Percentiles rank a stretch among this genome's conserved stretches.
phyloP scores from a whole-genome alignment of 495 filamentous ascomycete species.

The Hypoxylon fragiforme region DNA sequence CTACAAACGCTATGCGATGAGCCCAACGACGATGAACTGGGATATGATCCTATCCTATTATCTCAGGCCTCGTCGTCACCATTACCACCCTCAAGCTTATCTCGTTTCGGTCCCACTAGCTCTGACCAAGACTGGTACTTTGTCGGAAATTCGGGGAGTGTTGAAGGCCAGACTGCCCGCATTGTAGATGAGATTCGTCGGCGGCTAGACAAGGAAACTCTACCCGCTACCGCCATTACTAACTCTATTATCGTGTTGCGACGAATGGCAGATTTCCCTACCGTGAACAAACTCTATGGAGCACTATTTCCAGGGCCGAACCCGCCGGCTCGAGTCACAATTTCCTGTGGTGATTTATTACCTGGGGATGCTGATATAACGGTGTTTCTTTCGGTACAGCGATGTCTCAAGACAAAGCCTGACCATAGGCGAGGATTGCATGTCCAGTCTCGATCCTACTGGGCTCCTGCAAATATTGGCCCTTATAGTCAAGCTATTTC shows the following conservation, averaged over 20 bases:
- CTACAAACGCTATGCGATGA: constrained; percentile 1
- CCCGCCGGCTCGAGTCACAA: constrained; percentile 80
- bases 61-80: neutral
- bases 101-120: neutral
- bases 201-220: constrained; percentile 29
- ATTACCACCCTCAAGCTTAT: neutral
- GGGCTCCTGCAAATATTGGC: constrained; percentile 97
- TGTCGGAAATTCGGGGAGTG: constrained; percentile 18
- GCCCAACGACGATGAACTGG: neutral
- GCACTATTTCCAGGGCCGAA: constrained; percentile 71
- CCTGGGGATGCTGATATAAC: constrained; percentile 61
- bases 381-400: constrained; percentile 46
- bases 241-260: constrained; percentile 77
- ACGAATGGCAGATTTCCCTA: constrained; percentile 74
- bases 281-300: constrained; percentile 74
- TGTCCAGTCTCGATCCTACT: constrained; percentile 92
- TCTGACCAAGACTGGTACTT: constrained; percentile 32
- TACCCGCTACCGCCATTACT: constrained; percentile 61
- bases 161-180: constrained; percentile 41
- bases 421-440: constrained; percentile 66
- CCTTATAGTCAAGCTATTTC: constrained; percentile 92
- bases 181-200: constrained; percentile 42
- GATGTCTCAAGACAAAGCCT: constrained; percentile 10
- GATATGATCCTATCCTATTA: neutral
- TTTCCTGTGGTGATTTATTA: constrained; percentile 68